These are phyloP conservation scores for Phytopythium vexans DNA, from an alignment of 352 stramenopile genomes.

Conservation along the genomic window DNA sequence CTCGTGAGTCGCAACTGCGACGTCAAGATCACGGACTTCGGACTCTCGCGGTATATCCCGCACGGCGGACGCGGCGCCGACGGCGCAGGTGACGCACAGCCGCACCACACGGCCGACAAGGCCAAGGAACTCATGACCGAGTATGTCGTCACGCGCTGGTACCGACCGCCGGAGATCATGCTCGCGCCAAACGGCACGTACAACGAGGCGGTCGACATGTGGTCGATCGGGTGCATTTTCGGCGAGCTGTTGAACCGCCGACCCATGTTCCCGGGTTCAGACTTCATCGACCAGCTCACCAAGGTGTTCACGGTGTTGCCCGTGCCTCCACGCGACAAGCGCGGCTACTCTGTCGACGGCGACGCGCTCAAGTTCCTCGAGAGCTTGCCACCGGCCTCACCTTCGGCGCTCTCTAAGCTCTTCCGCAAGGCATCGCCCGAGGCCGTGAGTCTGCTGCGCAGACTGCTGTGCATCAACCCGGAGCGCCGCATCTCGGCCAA, in stretches of 20 bases:
- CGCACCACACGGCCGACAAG: constrained; percentile 34
- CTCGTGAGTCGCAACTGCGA: constrained; percentile 85
- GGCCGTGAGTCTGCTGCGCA: constrained; percentile 60
- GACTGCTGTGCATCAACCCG: constrained; percentile 88
- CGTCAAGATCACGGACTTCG: constrained; percentile 86
- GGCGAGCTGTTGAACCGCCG: constrained; percentile 86
- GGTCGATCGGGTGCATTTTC: constrained; percentile 92
- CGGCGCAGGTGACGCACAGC: constrained; percentile 15
- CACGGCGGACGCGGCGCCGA: constrained; percentile 17
- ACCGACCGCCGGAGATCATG: constrained; percentile 83
- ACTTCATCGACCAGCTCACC: constrained; percentile 83
- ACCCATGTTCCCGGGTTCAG: constrained; percentile 68
- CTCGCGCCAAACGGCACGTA: constrained; percentile 74
- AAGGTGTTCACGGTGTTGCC: constrained; percentile 70
- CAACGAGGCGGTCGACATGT: constrained; percentile 83
- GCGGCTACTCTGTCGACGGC: constrained; percentile 69
- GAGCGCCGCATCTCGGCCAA: constrained; percentile 85
- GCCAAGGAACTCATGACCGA: constrained; percentile 76
- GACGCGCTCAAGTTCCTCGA: constrained; percentile 79
- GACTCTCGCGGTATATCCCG: constrained; percentile 69
- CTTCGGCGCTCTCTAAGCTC: constrained; percentile 58
- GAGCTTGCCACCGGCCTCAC: constrained; percentile 65
- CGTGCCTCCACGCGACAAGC: constrained; percentile 67
- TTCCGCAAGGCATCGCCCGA: constrained; percentile 70
- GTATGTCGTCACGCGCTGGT: constrained; percentile 86